These are phyloP conservation scores for Carex littledalei DNA, from an alignment of 176 grass and related monocot species.

Conservation along the genomic window DNA sequence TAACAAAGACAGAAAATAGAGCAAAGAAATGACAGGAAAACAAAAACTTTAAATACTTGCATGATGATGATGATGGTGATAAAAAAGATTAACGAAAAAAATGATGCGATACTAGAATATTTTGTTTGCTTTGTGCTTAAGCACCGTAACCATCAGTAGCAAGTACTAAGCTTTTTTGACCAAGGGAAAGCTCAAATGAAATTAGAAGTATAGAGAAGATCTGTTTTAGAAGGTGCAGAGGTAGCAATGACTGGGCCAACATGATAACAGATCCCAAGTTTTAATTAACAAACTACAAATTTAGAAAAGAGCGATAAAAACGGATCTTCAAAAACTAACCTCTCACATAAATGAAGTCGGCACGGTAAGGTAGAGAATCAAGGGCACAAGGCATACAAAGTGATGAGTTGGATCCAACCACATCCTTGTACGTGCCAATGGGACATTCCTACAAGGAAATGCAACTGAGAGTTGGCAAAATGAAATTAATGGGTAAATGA, in stretches of 20 bases:
- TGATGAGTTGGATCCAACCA: constrained; percentile 75
- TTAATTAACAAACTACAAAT: background rate
- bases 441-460: constrained; percentile 83
- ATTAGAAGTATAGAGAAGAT: background rate
- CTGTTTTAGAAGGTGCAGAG: background rate
- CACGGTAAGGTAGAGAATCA: constrained; percentile 72
- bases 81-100: background rate
- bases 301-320: background rate
- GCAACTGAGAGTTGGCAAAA: background rate
- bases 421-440: constrained; percentile 85
- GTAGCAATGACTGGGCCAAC: background rate
- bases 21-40: background rate
- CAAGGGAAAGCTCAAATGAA: background rate
- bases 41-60: background rate
- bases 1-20: background rate
- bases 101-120: background rate
- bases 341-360: constrained; percentile 91
- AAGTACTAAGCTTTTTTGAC: background rate
- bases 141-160: background rate
- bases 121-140: background rate
- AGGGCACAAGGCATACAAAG: constrained; percentile 73
- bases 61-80: background rate
- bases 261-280: background rate
- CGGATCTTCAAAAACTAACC: constrained; percentile 38
- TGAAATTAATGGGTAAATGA: background rate